Evolutionary conservation across 192 early-diverging fungal species (phyloP).

Genomic region (Haplosporangium gracile): DNA sequence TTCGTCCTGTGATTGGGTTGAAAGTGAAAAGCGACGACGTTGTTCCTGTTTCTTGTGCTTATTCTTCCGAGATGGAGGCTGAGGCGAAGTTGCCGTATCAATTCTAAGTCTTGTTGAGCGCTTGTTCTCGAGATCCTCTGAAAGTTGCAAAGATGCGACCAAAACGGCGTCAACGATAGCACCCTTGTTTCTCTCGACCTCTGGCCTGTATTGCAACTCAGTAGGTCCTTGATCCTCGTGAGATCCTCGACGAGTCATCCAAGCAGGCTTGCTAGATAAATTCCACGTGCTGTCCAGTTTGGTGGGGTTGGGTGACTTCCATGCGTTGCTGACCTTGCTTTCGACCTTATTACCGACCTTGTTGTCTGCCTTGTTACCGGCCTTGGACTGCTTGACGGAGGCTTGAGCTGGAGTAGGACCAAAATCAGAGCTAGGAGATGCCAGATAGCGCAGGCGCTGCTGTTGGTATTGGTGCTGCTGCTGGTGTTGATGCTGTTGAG

Average conservation of each 20-base stretch:
- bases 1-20: background rate
- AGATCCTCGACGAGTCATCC: background rate
- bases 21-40: background rate
- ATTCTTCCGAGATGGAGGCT: background rate
- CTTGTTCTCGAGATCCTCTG: background rate
- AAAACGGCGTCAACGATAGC: background rate
- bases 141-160: background rate
- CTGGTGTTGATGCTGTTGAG: background rate
- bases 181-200: background rate
- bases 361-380: background rate
- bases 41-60: background rate
- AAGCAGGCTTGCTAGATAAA: background rate
- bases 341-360: too few relatives aligned
- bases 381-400: background rate
- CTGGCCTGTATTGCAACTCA: background rate
- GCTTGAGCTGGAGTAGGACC: background rate
- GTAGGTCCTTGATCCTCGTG: background rate
- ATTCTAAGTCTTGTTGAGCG: background rate
- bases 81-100: background rate
- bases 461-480: background rate
- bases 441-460: background rate
- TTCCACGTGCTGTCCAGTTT: background rate
- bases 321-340: too few relatives aligned
- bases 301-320: background rate
- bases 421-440: background rate